Conservation (phyloP, 1,284 basidiomycete genomes). For the Puccinia polysora region DNA sequence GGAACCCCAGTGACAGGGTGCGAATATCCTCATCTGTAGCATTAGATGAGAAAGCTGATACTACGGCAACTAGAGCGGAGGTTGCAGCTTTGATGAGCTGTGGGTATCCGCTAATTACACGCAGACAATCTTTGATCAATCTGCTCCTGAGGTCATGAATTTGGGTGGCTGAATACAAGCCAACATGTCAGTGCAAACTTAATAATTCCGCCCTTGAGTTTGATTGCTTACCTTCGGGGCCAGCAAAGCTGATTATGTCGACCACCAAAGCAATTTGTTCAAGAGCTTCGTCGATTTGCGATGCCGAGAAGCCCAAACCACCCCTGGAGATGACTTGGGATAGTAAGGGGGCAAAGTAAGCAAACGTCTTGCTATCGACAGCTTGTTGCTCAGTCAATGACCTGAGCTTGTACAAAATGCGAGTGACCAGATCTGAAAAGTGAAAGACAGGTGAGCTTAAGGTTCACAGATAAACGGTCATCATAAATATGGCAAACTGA, state of each 20-base stretch:
- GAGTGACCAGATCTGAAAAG: constrained; percentile 65
- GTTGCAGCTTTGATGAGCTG: constrained; percentile 81
- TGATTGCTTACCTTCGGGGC: constrained; percentile 66
- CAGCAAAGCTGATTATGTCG: constrained; percentile 80
- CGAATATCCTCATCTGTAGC: constrained; percentile 64
- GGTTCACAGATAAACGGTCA: neutral
- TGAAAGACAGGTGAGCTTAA: neutral
- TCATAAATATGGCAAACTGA: neutral
- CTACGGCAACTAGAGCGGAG: constrained; percentile 73
- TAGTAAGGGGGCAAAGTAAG: constrained; percentile 74
- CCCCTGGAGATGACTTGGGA: constrained; percentile 66
- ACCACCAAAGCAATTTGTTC: constrained; percentile 83
- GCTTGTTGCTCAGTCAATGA: constrained; percentile 74
- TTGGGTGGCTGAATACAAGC: constrained; percentile 45
- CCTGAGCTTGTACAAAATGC: constrained; percentile 80
- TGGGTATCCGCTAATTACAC: constrained; percentile 71
- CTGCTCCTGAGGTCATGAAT: constrained; percentile 44
- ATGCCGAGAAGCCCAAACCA: constrained; percentile 61
- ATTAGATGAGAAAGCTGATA: constrained; percentile 70
- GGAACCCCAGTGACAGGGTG: constrained; percentile 67
- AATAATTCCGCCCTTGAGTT: neutral
- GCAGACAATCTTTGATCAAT: constrained; percentile 67
- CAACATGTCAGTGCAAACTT: neutral
- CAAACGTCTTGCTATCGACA: constrained; percentile 78
- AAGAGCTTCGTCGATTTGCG: constrained; percentile 67